A percentile compares a stretch with the other conserved stretches of the same genome.
Evolutionary conservation across 2,329 filamentous ascomycete genomes (phyloP).

Genomic region (Cryoendolithus antarcticus): DNA sequence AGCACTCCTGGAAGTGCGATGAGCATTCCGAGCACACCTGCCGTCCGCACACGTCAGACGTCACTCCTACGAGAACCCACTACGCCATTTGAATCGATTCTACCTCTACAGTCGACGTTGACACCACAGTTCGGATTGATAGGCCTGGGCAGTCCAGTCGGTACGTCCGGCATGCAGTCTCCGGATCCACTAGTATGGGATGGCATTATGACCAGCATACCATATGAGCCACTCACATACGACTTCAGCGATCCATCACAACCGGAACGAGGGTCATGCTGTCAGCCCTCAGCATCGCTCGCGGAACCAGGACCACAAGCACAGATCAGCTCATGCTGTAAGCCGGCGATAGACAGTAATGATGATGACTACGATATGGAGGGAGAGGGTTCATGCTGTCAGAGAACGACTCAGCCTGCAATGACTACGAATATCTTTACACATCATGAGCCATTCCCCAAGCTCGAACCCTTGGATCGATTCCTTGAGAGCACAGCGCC

Average conservation of each 20-base stretch:
- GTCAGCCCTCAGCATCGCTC: slow-evolving; percentile 12
- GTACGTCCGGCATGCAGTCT: slow-evolving; percentile 6
- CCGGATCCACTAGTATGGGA: slow-evolving; percentile 12
- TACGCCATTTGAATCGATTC: too few species aligned
- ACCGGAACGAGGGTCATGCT: slow-evolving; percentile 12
- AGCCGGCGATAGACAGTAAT: neutral
- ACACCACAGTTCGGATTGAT: slow-evolving; percentile 21
- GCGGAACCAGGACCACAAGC: slow-evolving; percentile 1
- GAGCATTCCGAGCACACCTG: slow-evolving; percentile 10
- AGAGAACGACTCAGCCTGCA: too few species aligned
- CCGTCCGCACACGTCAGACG: slow-evolving; percentile 1
- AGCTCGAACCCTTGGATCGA: too few species aligned
- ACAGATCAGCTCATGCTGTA: neutral
- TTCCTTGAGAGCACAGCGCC: neutral
- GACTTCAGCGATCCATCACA: too few species aligned
- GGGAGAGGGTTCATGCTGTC: neutral
- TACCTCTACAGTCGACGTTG: neutral
- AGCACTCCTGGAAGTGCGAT: neutral
- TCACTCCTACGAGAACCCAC: too few species aligned
- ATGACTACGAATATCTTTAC: too few species aligned
- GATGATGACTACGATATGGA: neutral
- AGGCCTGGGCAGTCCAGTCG: slow-evolving; percentile 18
- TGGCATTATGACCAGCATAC: slow-evolving; percentile 1
- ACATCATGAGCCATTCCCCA: neutral
- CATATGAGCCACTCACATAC: neutral